Base-by-base conservation (phyloP, 2,329 filamentous ascomycete genomes). In the Hypoxylon sp. region DNA sequence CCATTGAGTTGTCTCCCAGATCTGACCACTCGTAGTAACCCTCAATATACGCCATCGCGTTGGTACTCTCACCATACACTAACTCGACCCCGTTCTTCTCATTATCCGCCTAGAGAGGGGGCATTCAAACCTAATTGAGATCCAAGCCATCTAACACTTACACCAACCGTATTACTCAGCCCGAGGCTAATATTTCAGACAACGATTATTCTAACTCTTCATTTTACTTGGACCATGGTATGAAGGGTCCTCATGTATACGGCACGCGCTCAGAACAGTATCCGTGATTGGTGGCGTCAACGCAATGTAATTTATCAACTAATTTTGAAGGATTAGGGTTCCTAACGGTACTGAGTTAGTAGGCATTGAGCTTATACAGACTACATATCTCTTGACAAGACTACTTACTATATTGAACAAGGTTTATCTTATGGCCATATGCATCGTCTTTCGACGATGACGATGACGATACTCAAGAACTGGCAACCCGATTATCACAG, bases 1-100 rank as follows among this genome's bases (percentile, higher is more conserved):
- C 74, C 10, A 68, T 72, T 0, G 76, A 55, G 6, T 70, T 68
- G 1, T 75, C 17, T 20, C 34, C 52, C 1, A 56, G 52, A 0
- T 41, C 75, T 1, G 72, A 67, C 0, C 79, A 78, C 51, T 81
- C 73, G 63, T 83, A 85, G 65, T 80, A 82, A 66, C 85, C 83
- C 62, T 84, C 81, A 49, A 85, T 80, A 54, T 80, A 81, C 4
- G 81, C 82, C 0, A 77, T 80, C 24, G 69, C 64, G 39, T 77
- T 75, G 8, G 68, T 68, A 0, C 70, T 70, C 0, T 67, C 67
- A 56, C 83, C 81, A 62, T 82, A 84, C 1, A 76, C 70, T 0
- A 85, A 66, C 6, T 67, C 71, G 37, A 83, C 81, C 11, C 39
- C 47, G 41, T 76, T 74, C 0, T 70, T 66, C 6, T 71, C 68